Conservation (phyloP, 805 yeast species). For the Zygosaccharomyces kombuchaensis region DNA sequence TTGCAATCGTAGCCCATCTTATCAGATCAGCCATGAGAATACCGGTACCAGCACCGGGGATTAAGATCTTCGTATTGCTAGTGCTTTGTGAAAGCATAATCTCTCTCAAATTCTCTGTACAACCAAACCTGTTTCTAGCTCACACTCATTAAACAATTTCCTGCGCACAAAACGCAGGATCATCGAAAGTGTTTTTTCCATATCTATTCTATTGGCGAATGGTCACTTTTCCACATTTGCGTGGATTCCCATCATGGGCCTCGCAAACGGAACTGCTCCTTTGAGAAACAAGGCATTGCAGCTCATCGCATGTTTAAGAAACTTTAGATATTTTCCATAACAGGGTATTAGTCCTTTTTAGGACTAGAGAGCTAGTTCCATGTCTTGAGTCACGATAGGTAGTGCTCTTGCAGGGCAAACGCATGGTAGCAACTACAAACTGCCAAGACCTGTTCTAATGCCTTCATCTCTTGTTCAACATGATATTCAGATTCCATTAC, state of each 20-base stretch:
- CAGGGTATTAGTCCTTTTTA: conserved; percentile 45
- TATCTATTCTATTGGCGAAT: conserved; percentile 39
- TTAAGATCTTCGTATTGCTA: conserved; percentile 44
- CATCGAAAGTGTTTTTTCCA: conserved; percentile 51
- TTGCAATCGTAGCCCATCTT: conserved; percentile 47
- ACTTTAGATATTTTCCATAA: conserved; percentile 40
- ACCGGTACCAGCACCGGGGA: conserved; percentile 60
- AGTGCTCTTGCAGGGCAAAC: conserved; percentile 11
- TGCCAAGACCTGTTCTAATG: conserved; percentile 7
- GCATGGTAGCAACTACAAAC: conserved; percentile 6
- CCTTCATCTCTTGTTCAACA: conserved; percentile 3
- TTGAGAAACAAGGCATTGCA: conserved; percentile 10
- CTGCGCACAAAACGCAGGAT: too few relatives aligned
- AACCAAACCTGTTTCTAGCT: conserved; percentile 36
- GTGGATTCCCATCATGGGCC: conserved; percentile 1
- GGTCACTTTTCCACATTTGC: conserved; percentile 34
- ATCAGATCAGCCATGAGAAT: conserved; percentile 52
- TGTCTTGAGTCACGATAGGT: conserved; percentile 30
- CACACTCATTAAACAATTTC: too few relatives aligned
- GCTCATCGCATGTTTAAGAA: conserved; percentile 33
- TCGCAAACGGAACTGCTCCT: conserved; percentile 3
- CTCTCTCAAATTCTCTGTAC: conserved; percentile 30
- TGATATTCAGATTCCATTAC: not conserved
- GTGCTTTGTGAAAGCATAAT: conserved; percentile 36
- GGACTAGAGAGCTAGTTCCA: conserved; percentile 34